Evolutionary conservation across 2,329 filamentous ascomycete genomes (phyloP).

Genomic region (Fusarium nygamai): DNA sequence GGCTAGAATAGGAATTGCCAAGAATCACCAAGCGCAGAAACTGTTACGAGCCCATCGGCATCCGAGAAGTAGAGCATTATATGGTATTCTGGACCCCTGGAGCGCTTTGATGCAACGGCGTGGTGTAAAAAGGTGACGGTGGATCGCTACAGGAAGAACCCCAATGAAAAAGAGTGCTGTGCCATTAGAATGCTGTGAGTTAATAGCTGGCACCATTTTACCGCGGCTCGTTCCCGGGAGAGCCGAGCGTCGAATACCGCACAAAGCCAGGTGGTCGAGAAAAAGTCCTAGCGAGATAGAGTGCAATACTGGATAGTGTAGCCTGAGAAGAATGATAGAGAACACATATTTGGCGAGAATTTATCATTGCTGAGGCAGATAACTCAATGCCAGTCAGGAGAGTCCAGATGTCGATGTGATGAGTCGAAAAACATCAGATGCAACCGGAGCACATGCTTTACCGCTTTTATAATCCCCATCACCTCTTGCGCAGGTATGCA

Average conservation of each 20-base stretch:
- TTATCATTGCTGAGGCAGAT: not conserved
- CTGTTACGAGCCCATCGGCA: not conserved
- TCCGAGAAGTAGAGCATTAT: not conserved
- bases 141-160: not conserved
- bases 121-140: no score
- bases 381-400: not conserved
- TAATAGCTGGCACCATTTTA: not conserved
- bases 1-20: not conserved
- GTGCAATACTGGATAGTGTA: rapidly evolving
- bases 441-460: not conserved
- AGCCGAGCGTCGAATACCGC: not conserved
- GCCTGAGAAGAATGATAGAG: not conserved
- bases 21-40: not conserved
- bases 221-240: not conserved
- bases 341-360: no score
- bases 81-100: not conserved
- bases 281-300: not conserved
- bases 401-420: not conserved
- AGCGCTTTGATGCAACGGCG: not conserved
- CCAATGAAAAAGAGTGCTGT: not conserved
- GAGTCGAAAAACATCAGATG: not conserved
- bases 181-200: not conserved
- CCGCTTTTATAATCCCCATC: not conserved
- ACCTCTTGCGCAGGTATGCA: not conserved
- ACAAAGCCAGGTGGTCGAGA: no score